These are phyloP conservation scores for Eucalyptus victrix DNA, from an alignment of 345 rosid species.

Conservation along the genomic window DNA sequence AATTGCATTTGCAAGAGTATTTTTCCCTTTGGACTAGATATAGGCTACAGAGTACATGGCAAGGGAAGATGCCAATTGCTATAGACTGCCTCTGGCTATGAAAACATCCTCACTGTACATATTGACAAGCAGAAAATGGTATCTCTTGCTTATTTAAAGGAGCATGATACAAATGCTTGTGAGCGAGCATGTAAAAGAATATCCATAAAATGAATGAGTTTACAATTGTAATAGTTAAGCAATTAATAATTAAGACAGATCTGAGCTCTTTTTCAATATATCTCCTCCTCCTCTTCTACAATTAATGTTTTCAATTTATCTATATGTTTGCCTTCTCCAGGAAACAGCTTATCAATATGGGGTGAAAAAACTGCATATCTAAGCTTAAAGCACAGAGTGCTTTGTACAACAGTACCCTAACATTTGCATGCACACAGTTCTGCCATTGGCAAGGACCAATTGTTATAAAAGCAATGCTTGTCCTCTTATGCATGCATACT, in stretches of 20 bases:
- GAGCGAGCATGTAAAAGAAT: background rate
- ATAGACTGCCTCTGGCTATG: background rate
- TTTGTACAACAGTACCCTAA: background rate
- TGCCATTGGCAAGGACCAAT: background rate
- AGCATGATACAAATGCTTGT: background rate
- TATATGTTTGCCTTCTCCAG: background rate
- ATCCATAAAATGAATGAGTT: background rate
- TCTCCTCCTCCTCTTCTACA: background rate
- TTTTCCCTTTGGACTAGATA: background rate
- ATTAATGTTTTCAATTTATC: background rate
- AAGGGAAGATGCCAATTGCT: background rate
- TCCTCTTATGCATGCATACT: background rate
- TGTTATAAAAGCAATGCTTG: background rate
- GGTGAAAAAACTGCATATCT: background rate
- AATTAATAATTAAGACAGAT: background rate
- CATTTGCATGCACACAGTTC: background rate
- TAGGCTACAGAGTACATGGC: background rate
- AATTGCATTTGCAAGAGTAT: background rate
- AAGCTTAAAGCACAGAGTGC: background rate
- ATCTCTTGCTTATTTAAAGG: background rate
- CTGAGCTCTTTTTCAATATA: background rate
- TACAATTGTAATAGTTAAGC: background rate
- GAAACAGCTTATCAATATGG: background rate
- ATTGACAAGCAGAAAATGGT: background rate
- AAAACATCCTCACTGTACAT: background rate